These are phyloP conservation scores for Daedaleopsis sinensis DNA, from an alignment of 768 basidiomycete genomes.

Conservation along the genomic window DNA sequence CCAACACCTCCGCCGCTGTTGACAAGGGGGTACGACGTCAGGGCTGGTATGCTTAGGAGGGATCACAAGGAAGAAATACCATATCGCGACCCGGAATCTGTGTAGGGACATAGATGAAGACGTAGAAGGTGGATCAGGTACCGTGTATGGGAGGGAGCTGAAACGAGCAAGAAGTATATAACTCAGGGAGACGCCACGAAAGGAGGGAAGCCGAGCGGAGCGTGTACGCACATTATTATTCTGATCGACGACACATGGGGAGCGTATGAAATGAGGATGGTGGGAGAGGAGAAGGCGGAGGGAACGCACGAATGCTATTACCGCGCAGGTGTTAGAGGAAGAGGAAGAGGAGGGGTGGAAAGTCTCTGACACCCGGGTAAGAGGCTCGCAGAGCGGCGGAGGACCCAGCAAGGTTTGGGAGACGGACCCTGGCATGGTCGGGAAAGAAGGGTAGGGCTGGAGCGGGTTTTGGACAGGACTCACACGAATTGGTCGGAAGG, in stretches of 20 bases:
- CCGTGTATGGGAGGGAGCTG: not conserved
- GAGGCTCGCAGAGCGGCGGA: not conserved
- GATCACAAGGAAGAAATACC: constrained; percentile 36
- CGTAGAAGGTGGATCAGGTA: constrained; percentile 7
- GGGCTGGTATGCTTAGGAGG: not conserved
- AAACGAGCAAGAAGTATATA: constrained; percentile 1
- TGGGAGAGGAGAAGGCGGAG: not conserved
- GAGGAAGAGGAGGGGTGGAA: too few species aligned
- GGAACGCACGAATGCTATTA: too few species aligned
- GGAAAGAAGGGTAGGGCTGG: constrained; percentile 10
- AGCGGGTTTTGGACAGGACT: not conserved
- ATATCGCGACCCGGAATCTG: constrained; percentile 56
- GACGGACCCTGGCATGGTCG: constrained; percentile 3
- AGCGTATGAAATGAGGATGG: not conserved
- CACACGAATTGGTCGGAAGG: constrained; percentile 16
- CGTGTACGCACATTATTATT: not conserved
- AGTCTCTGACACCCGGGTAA: too few species aligned
- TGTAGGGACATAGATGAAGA: constrained; percentile 13
- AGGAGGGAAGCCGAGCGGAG: not conserved
- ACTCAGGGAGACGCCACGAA: not conserved
- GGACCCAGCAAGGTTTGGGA: not conserved
- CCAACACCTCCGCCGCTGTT: constrained; percentile 35
- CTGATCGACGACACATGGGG: not conserved
- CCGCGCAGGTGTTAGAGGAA: too few species aligned
- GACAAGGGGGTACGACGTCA: constrained; percentile 13